Percentiles rank a stretch among this genome's conserved stretches.
Evolutionary conservation across 495 filamentous ascomycete genomes (phyloP).

Genomic region (Penicillium paxilli): DNA sequence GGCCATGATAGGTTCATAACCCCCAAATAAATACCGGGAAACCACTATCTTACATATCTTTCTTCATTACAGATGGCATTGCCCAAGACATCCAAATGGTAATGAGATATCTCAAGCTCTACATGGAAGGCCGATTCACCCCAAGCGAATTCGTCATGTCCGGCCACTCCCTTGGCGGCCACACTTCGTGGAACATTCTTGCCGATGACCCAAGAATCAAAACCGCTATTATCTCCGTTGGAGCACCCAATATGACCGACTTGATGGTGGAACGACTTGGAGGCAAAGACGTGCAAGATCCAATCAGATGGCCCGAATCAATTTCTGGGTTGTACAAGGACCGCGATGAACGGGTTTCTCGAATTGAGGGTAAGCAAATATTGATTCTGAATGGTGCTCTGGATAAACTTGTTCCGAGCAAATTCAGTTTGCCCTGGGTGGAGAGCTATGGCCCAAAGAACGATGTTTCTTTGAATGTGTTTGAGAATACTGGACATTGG

Average conservation of each 20-base stretch:
- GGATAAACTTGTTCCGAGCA: background rate
- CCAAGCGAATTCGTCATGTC: background rate
- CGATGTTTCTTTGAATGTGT: background rate
- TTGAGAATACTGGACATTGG: background rate
- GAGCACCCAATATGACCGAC: background rate
- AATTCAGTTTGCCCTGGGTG: background rate
- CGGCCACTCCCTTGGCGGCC: background rate
- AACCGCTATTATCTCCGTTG: background rate
- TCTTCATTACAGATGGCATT: background rate
- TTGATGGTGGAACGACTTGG: background rate
- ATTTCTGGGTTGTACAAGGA: background rate
- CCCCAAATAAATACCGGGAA: background rate
- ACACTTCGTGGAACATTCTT: background rate
- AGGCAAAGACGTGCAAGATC: background rate
- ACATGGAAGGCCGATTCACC: background rate
- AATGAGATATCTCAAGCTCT: background rate
- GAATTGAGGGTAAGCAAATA: background rate
- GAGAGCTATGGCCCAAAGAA: background rate
- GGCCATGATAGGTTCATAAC: background rate
- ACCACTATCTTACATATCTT: background rate
- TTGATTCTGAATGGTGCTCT: background rate
- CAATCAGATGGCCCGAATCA: background rate
- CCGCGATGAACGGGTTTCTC: background rate
- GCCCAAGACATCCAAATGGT: background rate
- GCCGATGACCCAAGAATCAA: background rate